A percentile compares a stretch with the other conserved stretches of the same genome.
Evolutionary conservation across 441 rosid genomes (phyloP).

Genomic region (Gossypium schwendimanii): DNA sequence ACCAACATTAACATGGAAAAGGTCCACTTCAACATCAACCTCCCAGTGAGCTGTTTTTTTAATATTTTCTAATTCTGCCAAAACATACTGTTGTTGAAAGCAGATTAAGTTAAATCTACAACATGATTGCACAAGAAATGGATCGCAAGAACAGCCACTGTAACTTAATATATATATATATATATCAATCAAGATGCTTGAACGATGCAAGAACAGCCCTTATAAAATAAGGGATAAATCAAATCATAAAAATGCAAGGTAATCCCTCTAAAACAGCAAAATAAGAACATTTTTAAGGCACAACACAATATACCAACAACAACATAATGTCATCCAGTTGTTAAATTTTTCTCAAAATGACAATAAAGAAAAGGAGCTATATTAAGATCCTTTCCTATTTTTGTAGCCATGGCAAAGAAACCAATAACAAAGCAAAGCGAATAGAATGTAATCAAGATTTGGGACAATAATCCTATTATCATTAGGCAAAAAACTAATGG

Average conservation of each 20-base stretch:
- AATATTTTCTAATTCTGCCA: conserved; percentile 54
- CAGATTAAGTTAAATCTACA: conserved; percentile 20
- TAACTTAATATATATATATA: not conserved
- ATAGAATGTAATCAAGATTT: not conserved
- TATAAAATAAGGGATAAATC: not conserved
- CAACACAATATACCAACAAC: not conserved
- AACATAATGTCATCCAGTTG: not conserved
- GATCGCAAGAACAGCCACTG: not conserved
- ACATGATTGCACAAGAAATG: conserved; percentile 6
- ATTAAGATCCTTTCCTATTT: not conserved
- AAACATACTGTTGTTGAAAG: conserved; percentile 56
- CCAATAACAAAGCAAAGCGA: not conserved
- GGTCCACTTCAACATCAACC: conserved; percentile 76
- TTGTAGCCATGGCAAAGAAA: not conserved
- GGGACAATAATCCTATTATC: not conserved
- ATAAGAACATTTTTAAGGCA: not conserved
- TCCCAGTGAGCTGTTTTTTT: conserved; percentile 77
- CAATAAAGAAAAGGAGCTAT: not conserved
- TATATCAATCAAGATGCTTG: not conserved
- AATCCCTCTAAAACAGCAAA: not conserved
- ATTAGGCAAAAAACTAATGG: not conserved
- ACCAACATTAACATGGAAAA: conserved; percentile 58
- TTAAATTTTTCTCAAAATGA: not conserved
- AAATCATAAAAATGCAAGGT: not conserved
- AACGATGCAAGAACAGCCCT: not conserved